phyloP scores from a whole-genome alignment of 2,329 filamentous ascomycete genomes.

The Tolypocladium ophioglossoides region DNA sequence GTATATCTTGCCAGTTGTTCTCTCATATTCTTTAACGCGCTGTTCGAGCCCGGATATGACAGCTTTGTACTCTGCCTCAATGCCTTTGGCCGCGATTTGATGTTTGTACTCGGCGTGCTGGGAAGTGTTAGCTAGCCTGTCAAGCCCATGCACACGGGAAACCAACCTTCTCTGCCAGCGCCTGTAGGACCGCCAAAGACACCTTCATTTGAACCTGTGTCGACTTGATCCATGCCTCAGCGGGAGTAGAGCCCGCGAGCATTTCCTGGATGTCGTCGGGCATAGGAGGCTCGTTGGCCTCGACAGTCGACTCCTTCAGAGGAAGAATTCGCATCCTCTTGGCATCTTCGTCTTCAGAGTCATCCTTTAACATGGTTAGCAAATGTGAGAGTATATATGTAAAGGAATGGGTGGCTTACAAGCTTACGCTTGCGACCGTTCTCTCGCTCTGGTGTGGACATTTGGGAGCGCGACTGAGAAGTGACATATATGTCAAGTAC shows the following conservation, averaged over 20 bases:
- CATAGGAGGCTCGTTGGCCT: constrained; percentile 19
- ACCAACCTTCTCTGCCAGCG: constrained; percentile 26
- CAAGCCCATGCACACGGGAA: not conserved
- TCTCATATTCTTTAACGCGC: constrained; percentile 34
- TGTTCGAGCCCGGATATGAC: constrained; percentile 32
- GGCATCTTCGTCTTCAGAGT: constrained; percentile 17
- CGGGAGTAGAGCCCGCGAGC: constrained; percentile 11
- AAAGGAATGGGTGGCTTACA: constrained; percentile 23
- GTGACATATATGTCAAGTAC: constrained; percentile 37
- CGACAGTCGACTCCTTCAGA: constrained; percentile 7
- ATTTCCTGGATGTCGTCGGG: constrained; percentile 19
- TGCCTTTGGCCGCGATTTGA: constrained; percentile 16
- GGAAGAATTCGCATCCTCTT: constrained; percentile 18
- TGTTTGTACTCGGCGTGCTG: constrained; percentile 21
- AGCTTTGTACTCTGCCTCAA: constrained; percentile 25
- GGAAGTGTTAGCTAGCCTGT: constrained; percentile 7
- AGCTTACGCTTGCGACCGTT: constrained; percentile 36
- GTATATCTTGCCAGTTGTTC: constrained; percentile 33
- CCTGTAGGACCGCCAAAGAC: constrained; percentile 24
- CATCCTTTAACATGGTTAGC: constrained; percentile 15
- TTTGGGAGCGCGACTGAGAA: constrained; percentile 25
- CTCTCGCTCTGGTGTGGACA: constrained; percentile 9
- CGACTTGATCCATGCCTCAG: constrained; percentile 4
- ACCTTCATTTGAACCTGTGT: constrained; percentile 15
- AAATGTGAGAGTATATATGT: not conserved